phyloP scores from a whole-genome alignment of 345 rosid species.

The Pistacia integerrima region DNA sequence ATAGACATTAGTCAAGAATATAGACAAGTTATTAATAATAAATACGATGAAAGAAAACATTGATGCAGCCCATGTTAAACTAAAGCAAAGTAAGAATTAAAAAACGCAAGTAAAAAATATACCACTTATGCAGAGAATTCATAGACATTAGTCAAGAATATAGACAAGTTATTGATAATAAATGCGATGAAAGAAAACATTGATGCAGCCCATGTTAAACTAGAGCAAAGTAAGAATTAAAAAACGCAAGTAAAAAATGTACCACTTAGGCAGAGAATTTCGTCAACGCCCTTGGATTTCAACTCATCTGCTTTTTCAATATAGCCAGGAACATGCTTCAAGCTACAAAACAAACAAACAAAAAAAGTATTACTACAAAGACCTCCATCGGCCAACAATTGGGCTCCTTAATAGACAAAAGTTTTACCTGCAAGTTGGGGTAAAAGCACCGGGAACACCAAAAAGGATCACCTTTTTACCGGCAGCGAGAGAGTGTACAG shows the following conservation, averaged over 20 bases:
- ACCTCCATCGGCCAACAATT: too few species aligned
- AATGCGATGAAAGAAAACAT: not conserved
- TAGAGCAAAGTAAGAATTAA: not conserved
- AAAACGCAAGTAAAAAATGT: too few species aligned
- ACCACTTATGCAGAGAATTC: too few species aligned
- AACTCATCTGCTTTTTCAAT: conserved; percentile 85
- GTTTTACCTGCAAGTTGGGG: conserved; percentile 94
- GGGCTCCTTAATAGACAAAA: too few species aligned
- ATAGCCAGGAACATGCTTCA: conserved; percentile 95
- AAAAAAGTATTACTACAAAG: not conserved
- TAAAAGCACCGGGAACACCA: conserved; percentile 99
- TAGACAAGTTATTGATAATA: too few species aligned
- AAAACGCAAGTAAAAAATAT: too few species aligned
- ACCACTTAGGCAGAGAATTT: conserved; percentile 87
- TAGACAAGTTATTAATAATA: too few species aligned
- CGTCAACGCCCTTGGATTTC: conserved; percentile 81
- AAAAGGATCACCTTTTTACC: conserved; percentile 84
- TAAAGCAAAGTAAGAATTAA: not conserved
- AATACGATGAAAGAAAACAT: not conserved
- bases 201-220: not conserved
- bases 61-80: not conserved
- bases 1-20: too few species aligned
- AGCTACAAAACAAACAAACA: conserved; percentile 40
- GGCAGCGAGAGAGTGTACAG: conserved; percentile 79
- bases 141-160: too few species aligned